Evolutionary conservation across 306 rosid species (phyloP).

Genomic region (Hylodesmum podocarpum): DNA sequence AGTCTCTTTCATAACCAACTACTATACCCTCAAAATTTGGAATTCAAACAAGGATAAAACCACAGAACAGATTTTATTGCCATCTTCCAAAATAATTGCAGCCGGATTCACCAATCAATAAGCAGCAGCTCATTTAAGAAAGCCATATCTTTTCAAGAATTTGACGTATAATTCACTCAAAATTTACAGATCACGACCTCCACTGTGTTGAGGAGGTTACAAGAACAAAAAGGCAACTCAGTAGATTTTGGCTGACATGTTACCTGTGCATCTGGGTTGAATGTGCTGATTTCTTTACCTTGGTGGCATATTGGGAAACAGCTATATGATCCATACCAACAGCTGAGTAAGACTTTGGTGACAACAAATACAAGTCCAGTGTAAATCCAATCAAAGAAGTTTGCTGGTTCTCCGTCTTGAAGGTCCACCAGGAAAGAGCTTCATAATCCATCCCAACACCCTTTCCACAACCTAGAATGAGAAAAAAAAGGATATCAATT

Average conservation of each 20-base stretch:
- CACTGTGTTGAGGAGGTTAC: slow-evolving; percentile 32
- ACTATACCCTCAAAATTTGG: slow-evolving; percentile 34
- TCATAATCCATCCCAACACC: slow-evolving; percentile 98
- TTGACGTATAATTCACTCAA: slow-evolving; percentile 51
- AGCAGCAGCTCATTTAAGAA: slow-evolving; percentile 44
- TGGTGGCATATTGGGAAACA: slow-evolving; percentile 56
- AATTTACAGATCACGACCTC: slow-evolving; percentile 66
- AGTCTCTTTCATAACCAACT: slow-evolving; percentile 40
- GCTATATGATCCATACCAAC: slow-evolving; percentile 68
- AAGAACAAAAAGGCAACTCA: slow-evolving; percentile 38
- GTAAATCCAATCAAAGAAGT: slow-evolving; percentile 55
- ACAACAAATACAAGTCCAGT: slow-evolving; percentile 33
- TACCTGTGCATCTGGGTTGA: slow-evolving; percentile 25
- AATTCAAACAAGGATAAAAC: slow-evolving; percentile 34
- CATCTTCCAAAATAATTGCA: slow-evolving; percentile 48
- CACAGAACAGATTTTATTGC: slow-evolving; percentile 36
- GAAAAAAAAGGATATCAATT: slow-evolving; percentile 28
- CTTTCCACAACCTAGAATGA: slow-evolving; percentile 84
- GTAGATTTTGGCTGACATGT: slow-evolving; percentile 16
- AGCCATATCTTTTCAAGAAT: slow-evolving; percentile 47
- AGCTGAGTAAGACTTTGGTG: slow-evolving; percentile 27
- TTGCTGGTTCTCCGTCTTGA: slow-evolving; percentile 89
- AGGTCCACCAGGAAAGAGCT: slow-evolving; percentile 95
- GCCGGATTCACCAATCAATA: slow-evolving; percentile 42
- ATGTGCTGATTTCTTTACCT: slow-evolving; percentile 56